Base-by-base conservation (phyloP, 2,329 filamentous ascomycete species). In the Paraphoma sp. region DNA sequence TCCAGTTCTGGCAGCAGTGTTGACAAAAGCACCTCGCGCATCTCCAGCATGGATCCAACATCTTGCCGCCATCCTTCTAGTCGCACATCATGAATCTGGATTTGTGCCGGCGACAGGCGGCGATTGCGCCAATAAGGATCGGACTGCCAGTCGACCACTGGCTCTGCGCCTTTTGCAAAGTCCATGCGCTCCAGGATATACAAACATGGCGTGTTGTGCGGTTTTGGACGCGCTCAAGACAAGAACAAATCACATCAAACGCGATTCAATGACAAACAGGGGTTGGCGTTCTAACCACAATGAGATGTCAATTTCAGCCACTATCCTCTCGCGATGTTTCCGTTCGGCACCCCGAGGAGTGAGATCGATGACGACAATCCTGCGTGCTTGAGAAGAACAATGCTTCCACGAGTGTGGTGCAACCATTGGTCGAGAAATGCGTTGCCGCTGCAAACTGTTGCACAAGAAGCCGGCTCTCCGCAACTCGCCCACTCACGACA, bases 51-150 rank as follows among this genome's bases (percentile, higher is more conserved):
- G 5, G 70, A 67, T n/a, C 69, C 70, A n/a, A 62, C 60, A 33
- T 73, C 65, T n/a, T 65, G 56, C 14, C 71, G 62, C 56, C 67
- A 61, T 41, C 62, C 65, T 54, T 78, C 74, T 16, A 79, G 65
- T 3, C 72, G 70, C 11, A 79, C 62, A 59, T 79, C 77, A 60
- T 80, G 69, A 28, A 78, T 69, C 50, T 79, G 70, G 6, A 80
- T 57, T 54, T 79, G 75, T 2, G 70, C 65, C 3, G 77, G 78
- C 1, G 76, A 78, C 6, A 80, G 60, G 10, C 76, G 76, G 42
- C 76, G 76, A 47, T 71, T 70, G 10, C 67, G 60, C 77, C 78
- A 80, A 55, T 71, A 73, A 4, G 67, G 48, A 53, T 79, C 72
- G 3, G 67, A 61, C 6, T 74, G 70, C 66, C 76, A 79, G 60